Conservation (phyloP, 768 basidiomycete genomes). For the Panus rudis region DNA sequence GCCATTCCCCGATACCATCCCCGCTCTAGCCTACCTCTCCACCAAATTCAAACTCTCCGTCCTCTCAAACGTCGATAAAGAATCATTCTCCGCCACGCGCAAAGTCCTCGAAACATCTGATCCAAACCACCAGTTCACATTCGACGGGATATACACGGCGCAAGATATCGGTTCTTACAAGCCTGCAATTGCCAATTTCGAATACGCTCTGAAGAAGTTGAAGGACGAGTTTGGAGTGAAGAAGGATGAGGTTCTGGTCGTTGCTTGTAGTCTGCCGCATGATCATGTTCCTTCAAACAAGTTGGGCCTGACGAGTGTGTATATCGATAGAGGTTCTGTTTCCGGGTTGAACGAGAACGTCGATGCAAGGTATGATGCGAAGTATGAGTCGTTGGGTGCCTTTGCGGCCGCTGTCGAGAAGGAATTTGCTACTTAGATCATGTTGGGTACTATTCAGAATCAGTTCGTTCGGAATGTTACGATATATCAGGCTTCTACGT, state of each 20-base stretch:
- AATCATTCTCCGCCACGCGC: conserved; percentile 56
- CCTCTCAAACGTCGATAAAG: conserved; percentile 68
- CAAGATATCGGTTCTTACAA: conserved; percentile 72
- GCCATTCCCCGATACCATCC: conserved; percentile 58
- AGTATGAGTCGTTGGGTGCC: conserved; percentile 51
- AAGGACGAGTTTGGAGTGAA: conserved; percentile 22
- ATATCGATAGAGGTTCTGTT: conserved; percentile 50
- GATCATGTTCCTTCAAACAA: conserved; percentile 58
- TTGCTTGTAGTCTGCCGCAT: conserved; percentile 61
- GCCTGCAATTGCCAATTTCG: conserved; percentile 51
- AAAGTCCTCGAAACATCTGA: conserved; percentile 32
- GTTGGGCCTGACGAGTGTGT: conserved; percentile 52
- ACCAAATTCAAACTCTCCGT: conserved; percentile 63
- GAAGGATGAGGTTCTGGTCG: conserved; percentile 49
- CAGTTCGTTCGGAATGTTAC: too few species aligned
- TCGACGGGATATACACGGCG: conserved; percentile 62
- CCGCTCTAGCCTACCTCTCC: conserved; percentile 53
- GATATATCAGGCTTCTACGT: too few species aligned
- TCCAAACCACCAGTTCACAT: conserved; percentile 39
- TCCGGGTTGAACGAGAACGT: conserved; percentile 31
- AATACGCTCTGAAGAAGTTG: conserved; percentile 37
- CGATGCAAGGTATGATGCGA: conserved; percentile 22
- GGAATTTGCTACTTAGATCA: too few species aligned
- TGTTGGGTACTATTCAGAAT: too few species aligned
- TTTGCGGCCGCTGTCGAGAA: conserved; percentile 52